These are phyloP conservation scores for Tetraselmis striata DNA, from an alignment of 139 green algal genomes.

Conservation along the genomic window DNA sequence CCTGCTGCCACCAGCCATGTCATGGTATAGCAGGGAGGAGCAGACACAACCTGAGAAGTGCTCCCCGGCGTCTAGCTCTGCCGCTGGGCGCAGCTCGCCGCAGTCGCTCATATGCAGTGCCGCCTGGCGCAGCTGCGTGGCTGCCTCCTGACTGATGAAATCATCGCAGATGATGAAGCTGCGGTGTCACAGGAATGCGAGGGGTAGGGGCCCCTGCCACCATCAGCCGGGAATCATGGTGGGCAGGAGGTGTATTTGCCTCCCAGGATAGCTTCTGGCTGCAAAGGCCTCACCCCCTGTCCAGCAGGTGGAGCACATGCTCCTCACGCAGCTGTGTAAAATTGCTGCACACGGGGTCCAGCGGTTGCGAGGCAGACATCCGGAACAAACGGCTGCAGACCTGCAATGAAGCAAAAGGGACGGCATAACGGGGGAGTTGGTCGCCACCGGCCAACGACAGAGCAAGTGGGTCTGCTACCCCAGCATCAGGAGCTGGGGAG, in stretches of 20 bases:
- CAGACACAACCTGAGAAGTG: not conserved
- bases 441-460: too few relatives aligned
- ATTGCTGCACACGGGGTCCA: not conserved
- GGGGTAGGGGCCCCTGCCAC: too few relatives aligned
- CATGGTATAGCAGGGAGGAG: too few relatives aligned
- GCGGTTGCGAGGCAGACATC: not conserved
- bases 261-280: too few relatives aligned
- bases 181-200: too few relatives aligned
- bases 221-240: too few relatives aligned
- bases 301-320: not conserved
- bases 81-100: not conserved
- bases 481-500: too few relatives aligned
- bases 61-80: not conserved
- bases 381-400: conserved; percentile 32
- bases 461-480: too few relatives aligned
- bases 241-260: too few relatives aligned
- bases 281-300: not conserved
- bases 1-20: not conserved
- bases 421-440: too few relatives aligned
- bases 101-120: not conserved
- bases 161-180: too few relatives aligned
- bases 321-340: not conserved
- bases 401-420: too few relatives aligned
- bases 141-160: not conserved
- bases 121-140: not conserved